Base-by-base conservation (phyloP, 1,284 basidiomycete genomes). In the Cutaneotrichosporon arboriforme region DNA sequence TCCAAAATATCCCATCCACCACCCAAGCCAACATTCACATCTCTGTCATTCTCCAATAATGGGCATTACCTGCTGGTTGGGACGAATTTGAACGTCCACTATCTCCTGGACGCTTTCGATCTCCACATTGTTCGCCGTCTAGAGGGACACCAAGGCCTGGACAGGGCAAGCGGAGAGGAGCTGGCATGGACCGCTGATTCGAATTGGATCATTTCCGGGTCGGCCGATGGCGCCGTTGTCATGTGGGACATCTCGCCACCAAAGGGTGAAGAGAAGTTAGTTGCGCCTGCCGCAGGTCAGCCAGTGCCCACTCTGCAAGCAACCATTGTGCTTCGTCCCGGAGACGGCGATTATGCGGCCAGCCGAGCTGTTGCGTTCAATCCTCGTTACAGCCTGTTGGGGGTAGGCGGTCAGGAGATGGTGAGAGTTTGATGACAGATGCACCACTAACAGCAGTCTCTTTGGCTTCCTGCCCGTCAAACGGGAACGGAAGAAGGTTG, bases 141-240 rank as follows among this genome's bases (percentile, higher is more conserved):
- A 14, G 87, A 87, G 66, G 89, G 92, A 0, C 86, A 88, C 64
- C 72, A 80, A 8, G 90, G 88, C 1, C 73, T 94, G 18, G 90
- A 90, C 20, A 88, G 88, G 0, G 82, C 81, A 54, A 91, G 88
- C 59, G 88, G 90, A 10, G 90, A 94, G 71, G 93, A 96, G 74
- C 85, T 92, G 2, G 82, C 81, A 15, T 97, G 90, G 88, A 91
- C 88, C 2, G 88, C 90, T 0, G 92, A 97, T 70, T 90, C 88
- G 70, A 87, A 87, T 65, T 97, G 82, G 66, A 80, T 96, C 21
- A 69, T 94, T 3, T 81, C 72, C 3, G 78, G 78, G 54, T 90
- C 89, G 52, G 78, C 87, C 36, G 84, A 91, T 66, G 91, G 90
- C 41, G 84, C 82, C 63, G 78, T 93, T 12, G 74, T 81, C 43